Evolutionary conservation across 2,329 filamentous ascomycete species (phyloP).

Genomic region (Beauveria caledonica): DNA sequence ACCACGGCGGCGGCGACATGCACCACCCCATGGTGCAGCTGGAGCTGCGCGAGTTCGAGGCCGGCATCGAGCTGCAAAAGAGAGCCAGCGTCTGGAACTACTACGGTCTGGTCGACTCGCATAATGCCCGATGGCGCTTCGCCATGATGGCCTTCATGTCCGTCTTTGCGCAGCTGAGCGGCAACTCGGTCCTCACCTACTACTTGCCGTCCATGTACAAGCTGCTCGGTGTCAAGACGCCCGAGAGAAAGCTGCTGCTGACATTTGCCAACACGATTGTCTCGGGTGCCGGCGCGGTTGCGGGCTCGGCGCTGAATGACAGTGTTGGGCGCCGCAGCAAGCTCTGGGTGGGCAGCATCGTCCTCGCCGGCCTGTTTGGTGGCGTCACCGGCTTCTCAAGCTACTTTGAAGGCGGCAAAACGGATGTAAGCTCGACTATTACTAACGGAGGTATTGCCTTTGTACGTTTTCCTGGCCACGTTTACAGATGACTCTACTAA

Average conservation of each 20-base stretch:
- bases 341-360: conserved; percentile 42
- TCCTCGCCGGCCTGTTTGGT: conserved; percentile 36
- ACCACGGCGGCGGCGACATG: conserved; percentile 24
- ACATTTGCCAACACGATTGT: conserved; percentile 40
- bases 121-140: conserved; percentile 40
- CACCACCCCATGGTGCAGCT: conserved; percentile 30
- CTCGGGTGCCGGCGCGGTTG: conserved; percentile 33
- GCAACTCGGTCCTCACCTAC: conserved; percentile 42
- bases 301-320: conserved; percentile 24
- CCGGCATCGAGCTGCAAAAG: conserved; percentile 30
- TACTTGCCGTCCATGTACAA: conserved; percentile 46
- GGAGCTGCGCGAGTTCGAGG: conserved; percentile 32
- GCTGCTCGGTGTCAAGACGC: conserved; percentile 45
- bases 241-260: conserved; percentile 36
- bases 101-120: conserved; percentile 40
- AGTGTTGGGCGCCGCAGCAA: conserved; percentile 30
- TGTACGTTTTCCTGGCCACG: conserved; percentile 15
- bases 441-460: conserved; percentile 40
- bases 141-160: conserved; percentile 43
- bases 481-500: neutral
- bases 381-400: conserved; percentile 38
- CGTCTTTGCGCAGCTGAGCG: conserved; percentile 46
- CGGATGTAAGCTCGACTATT: conserved; percentile 24
- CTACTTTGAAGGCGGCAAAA: conserved; percentile 28
- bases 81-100: conserved; percentile 45